Conservation (phyloP, 169 alveolate genomes). For the Eimeria necatrix region DNA sequence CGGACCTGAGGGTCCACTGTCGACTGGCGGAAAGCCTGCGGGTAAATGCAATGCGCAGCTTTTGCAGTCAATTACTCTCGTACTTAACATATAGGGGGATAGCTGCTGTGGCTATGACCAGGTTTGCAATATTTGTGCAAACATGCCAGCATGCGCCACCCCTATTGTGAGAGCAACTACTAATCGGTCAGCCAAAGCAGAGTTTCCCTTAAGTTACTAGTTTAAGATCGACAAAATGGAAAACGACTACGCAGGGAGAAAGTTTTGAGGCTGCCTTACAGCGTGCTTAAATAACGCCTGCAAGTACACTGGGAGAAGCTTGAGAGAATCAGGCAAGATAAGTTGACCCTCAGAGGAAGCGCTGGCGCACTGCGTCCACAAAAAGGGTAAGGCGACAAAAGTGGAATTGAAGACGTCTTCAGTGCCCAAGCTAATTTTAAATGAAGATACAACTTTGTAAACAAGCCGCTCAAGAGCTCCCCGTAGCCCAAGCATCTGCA, state of each 20-base stretch:
- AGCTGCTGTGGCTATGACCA: too few relatives aligned
- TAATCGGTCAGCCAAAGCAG: too few relatives aligned
- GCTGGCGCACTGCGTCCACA: conserved; percentile 84
- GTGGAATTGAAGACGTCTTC: neutral
- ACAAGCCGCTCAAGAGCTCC: neutral
- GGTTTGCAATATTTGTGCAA: too few relatives aligned
- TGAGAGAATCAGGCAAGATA: conserved; percentile 91
- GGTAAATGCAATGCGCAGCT: neutral
- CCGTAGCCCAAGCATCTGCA: too few relatives aligned
- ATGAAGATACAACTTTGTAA: neutral
- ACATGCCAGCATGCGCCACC: too few relatives aligned
- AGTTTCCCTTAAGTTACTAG: too few relatives aligned
- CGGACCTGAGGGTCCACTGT: conserved; percentile 81
- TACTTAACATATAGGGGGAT: too few relatives aligned
- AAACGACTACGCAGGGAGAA: too few relatives aligned
- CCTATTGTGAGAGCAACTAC: too few relatives aligned
- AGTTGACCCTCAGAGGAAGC: conserved; percentile 91
- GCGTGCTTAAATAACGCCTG: conserved; percentile 88
- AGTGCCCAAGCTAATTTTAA: neutral
- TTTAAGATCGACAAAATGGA: too few relatives aligned
- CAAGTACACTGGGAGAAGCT: conserved; percentile 87
- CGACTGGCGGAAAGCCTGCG: conserved; percentile 82
- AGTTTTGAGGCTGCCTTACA: conserved; percentile 29
- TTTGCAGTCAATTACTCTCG: too few relatives aligned
- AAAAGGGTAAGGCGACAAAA: neutral